Conservation (phyloP, 2,329 filamentous ascomycete genomes). For the Penicillium oxalicum region DNA sequence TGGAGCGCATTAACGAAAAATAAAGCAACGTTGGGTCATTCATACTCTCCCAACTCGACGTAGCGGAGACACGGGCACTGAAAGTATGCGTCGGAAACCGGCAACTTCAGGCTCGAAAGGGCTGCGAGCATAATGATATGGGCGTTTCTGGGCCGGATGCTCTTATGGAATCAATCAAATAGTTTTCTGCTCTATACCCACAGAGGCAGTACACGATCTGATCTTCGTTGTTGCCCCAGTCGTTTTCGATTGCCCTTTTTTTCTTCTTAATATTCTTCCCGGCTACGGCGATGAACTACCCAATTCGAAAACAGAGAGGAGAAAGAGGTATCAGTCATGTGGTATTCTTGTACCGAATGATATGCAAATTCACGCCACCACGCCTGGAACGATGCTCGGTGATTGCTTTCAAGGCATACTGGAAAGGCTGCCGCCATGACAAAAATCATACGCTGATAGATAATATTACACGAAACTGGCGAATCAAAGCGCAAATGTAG, state of each 20-base stretch:
- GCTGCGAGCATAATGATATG: conserved; percentile 27
- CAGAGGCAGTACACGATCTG: no score
- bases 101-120: conserved; percentile 11
- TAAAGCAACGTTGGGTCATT: conserved; percentile 18
- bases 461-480: conserved; percentile 15
- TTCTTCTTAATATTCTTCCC: no score
- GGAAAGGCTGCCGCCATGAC: not conserved
- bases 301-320: not conserved
- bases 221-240: no score
- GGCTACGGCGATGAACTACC: no score
- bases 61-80: conserved; percentile 6
- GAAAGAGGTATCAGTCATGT: conserved; percentile 5
- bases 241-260: not conserved
- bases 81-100: conserved; percentile 8
- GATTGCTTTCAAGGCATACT: not conserved
- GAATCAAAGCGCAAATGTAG: conserved; percentile 1
- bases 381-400: conserved; percentile 13
- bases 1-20: conserved; percentile 41
- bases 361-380: conserved; percentile 8
- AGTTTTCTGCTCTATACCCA: conserved; percentile 10
- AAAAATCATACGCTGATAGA: conserved; percentile 2
- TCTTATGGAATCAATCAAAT: conserved; percentile 30
- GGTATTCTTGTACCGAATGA: conserved; percentile 8
- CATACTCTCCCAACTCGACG: conserved; percentile 12
- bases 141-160: conserved; percentile 36